Percentiles rank a stretch among this genome's conserved stretches.
Conservation (phyloP, 2,329 filamentous ascomycete species). For the Xylaria hypoxylon region DNA sequence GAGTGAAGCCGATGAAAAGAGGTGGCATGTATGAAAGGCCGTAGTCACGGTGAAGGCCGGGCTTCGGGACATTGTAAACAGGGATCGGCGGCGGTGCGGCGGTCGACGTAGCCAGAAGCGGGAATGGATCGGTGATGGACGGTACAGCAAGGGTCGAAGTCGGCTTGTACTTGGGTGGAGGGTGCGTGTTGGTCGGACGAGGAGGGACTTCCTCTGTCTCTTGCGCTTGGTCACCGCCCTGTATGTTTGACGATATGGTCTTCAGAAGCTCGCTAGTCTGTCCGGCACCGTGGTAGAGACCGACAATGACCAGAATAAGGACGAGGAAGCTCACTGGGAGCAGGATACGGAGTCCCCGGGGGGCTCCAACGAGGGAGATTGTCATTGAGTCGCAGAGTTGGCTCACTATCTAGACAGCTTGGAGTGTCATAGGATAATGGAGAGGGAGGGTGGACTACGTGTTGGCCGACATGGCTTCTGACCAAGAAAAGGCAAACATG, state of each 20-base stretch:
- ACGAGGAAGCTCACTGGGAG: conserved; percentile 41
- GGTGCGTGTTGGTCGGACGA: conserved; percentile 44
- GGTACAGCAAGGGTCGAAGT: conserved; percentile 42
- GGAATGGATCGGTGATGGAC: conserved; percentile 45
- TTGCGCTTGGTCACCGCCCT: conserved; percentile 32
- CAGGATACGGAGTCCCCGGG: conserved; percentile 43
- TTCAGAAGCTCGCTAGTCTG: conserved; percentile 40
- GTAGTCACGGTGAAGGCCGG: conserved; percentile 51
- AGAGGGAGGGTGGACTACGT: conserved; percentile 10
- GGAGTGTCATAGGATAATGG: background rate
- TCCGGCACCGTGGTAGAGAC: conserved; percentile 38
- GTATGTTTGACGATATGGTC: conserved; percentile 41
- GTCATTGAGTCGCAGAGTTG: conserved; percentile 22
- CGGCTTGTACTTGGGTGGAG: conserved; percentile 48
- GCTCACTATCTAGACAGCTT: background rate
- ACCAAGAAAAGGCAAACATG: background rate
- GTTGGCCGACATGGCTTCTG: background rate
- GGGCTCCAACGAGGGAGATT: conserved; percentile 36
- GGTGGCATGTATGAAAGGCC: conserved; percentile 53
- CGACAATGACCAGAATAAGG: conserved; percentile 39
- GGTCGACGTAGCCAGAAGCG: conserved; percentile 43
- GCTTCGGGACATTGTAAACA: conserved; percentile 52
- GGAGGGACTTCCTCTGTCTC: conserved; percentile 26
- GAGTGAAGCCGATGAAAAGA: conserved; percentile 62
- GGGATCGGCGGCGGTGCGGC: conserved; percentile 50